Conservation (phyloP, 352 stramenopile genomes). For the Phytophthora idaei region DNA sequence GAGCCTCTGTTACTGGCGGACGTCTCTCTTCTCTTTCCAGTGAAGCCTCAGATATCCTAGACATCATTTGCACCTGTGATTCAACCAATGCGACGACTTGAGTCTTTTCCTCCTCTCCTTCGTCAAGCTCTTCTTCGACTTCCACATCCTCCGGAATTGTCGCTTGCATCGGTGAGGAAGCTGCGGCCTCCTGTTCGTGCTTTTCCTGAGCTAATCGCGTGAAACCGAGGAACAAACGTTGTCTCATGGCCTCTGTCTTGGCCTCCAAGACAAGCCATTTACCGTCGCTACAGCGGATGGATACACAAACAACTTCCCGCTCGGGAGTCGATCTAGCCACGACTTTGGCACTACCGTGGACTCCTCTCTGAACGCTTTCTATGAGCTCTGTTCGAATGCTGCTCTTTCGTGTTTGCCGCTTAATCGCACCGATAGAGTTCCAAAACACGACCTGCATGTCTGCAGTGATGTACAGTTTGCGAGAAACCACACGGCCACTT, state of each 20-base stretch:
- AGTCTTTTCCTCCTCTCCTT: background rate
- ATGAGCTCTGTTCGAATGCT: conserved; percentile 50
- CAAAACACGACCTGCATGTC: conserved; percentile 60
- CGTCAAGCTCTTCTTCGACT: conserved; percentile 7
- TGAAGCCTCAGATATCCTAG: background rate
- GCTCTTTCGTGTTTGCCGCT: conserved; percentile 54
- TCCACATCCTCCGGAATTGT: conserved; percentile 10
- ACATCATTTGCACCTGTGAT: background rate
- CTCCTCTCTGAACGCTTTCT: conserved; percentile 52
- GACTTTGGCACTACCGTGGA: conserved; percentile 39
- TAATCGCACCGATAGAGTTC: conserved; percentile 55
- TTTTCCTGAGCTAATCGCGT: conserved; percentile 55
- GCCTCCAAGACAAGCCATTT: conserved; percentile 62
- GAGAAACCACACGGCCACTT: conserved; percentile 62
- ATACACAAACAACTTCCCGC: conserved; percentile 44
- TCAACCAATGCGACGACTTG: background rate
- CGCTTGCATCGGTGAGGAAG: background rate
- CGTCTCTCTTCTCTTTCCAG: background rate
- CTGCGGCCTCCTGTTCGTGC: conserved; percentile 5
- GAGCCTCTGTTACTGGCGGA: background rate
- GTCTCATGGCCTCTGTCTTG: conserved; percentile 46
- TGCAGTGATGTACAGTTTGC: conserved; percentile 58
- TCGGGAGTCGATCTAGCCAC: conserved; percentile 9
- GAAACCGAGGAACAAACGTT: conserved; percentile 62
- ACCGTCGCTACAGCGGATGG: conserved; percentile 49